A percentile compares a stretch with the other conserved stretches of the same genome.
These are phyloP conservation scores for Aspergillus haitiensis DNA, from an alignment of 495 filamentous ascomycete species.

Conservation along the genomic window DNA sequence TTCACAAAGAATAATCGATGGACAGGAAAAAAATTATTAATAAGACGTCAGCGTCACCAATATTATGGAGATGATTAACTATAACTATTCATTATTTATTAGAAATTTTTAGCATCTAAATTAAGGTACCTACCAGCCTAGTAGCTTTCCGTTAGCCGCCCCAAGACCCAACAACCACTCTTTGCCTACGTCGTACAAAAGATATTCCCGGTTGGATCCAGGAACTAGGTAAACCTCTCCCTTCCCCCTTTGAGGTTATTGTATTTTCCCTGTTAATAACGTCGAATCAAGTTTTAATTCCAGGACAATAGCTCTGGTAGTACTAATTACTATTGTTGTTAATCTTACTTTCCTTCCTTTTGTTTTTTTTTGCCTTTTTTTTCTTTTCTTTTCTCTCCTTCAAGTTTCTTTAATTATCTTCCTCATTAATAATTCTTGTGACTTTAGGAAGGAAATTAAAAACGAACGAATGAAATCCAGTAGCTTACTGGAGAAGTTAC, in stretches of 20 bases:
- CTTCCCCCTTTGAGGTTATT: too few species aligned
- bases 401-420: too few species aligned
- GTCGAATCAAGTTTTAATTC: too few species aligned
- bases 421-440: too few species aligned
- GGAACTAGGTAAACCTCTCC: neutral
- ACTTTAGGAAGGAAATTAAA: too few species aligned
- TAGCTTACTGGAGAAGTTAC: too few species aligned
- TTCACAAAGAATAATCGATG: too few species aligned
- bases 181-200: slow-evolving; percentile 1
- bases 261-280: too few species aligned
- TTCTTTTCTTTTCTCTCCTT: too few species aligned
- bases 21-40: neutral
- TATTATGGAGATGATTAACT: neutral
- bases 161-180: neutral
- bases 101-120: neutral
- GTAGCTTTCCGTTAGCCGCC: slow-evolving; percentile 2
- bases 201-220: slow-evolving; percentile 1
- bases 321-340: slow-evolving; percentile 2
- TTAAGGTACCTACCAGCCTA: neutral
- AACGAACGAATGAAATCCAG: too few species aligned
- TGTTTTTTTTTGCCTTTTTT: neutral
- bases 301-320: neutral
- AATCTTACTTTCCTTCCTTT: neutral
- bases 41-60: neutral
- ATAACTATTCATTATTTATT: neutral